Conservation (phyloP, 495 filamentous ascomycete genomes). For the Gamarada debralockiae region DNA sequence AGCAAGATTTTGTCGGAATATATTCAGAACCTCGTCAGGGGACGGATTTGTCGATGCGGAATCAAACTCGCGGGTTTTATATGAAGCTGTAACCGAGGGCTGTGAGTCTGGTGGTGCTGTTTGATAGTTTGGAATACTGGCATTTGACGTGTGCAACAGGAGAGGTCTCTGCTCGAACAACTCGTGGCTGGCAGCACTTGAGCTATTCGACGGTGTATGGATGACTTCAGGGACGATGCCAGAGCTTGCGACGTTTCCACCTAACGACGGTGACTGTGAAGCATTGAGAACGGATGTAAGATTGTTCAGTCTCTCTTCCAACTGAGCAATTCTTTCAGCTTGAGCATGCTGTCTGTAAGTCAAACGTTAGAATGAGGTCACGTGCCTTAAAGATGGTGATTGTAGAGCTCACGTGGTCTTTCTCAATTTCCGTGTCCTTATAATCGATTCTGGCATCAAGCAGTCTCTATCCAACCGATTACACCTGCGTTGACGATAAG, state of each 20-base stretch:
- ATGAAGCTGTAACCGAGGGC: no score
- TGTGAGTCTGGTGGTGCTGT: no score
- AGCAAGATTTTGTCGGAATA: not conserved
- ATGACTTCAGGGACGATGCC: not conserved
- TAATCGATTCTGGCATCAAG: not conserved
- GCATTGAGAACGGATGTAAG: not conserved
- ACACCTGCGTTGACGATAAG: not conserved
- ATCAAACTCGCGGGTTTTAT: no score
- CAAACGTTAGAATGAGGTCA: not conserved
- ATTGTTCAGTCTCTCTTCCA: not conserved
- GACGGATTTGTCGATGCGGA: no score
- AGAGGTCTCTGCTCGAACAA: no score
- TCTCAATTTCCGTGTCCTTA: not conserved
- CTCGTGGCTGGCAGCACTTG: no score
- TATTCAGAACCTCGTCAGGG: not conserved
- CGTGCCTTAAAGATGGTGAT: not conserved
- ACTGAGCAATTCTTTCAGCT: not conserved
- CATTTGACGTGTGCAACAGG: no score
- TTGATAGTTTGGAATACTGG: no score
- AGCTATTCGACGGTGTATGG: no score
- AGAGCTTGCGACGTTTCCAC: not conserved
- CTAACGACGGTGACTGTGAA: not conserved
- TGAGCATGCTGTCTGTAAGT: not conserved
- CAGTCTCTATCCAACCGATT: not conserved
- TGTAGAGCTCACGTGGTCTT: not conserved